Conservation (phyloP, 495 filamentous ascomycete genomes). For the Aspergillus taichungensis region DNA sequence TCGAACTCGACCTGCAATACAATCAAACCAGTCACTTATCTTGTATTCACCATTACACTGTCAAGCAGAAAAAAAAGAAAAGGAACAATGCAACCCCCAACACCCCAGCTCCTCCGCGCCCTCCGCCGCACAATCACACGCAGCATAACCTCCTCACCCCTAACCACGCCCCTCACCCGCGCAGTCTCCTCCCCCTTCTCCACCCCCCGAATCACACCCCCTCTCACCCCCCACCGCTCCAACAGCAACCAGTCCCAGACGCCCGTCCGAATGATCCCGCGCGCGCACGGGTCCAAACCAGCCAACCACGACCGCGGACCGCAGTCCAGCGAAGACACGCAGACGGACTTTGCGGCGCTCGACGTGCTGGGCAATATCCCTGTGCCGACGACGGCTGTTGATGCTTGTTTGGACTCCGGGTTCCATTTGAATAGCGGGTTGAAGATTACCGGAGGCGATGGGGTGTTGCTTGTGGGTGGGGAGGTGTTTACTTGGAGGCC, state of each 20-base stretch:
- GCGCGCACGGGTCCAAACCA: conserved; percentile 31
- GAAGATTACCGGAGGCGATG: conserved; percentile 53
- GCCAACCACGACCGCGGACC: conserved; percentile 49
- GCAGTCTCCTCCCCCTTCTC: background rate
- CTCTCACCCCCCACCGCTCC: conserved; percentile 15
- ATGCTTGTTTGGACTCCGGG: conserved; percentile 36
- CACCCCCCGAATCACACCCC: conserved; percentile 5
- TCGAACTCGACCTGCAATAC: too few relatives aligned
- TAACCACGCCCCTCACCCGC: conserved; percentile 11
- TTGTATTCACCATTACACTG: too few relatives aligned
- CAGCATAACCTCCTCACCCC: conserved; percentile 4
- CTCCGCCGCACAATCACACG: conserved; percentile 27
- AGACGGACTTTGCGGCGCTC: conserved; percentile 67
- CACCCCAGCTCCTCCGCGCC: conserved; percentile 36
- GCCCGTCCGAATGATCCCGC: conserved; percentile 31
- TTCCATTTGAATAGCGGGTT: conserved; percentile 50
- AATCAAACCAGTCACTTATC: too few relatives aligned
- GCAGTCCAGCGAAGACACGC: conserved; percentile 48
- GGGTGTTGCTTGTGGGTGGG: conserved; percentile 67
- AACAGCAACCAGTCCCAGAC: conserved; percentile 18
- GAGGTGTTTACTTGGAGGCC: conserved; percentile 87
- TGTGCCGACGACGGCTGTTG: conserved; percentile 70
- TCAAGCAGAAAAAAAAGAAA: background rate
- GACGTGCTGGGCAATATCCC: conserved; percentile 74
- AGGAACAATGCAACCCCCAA: conserved; percentile 32